Percentiles rank a stretch among this genome's conserved stretches.
Evolutionary conservation across 2,329 filamentous ascomycete species (phyloP).

Genomic region (Acarospora socialis): DNA sequence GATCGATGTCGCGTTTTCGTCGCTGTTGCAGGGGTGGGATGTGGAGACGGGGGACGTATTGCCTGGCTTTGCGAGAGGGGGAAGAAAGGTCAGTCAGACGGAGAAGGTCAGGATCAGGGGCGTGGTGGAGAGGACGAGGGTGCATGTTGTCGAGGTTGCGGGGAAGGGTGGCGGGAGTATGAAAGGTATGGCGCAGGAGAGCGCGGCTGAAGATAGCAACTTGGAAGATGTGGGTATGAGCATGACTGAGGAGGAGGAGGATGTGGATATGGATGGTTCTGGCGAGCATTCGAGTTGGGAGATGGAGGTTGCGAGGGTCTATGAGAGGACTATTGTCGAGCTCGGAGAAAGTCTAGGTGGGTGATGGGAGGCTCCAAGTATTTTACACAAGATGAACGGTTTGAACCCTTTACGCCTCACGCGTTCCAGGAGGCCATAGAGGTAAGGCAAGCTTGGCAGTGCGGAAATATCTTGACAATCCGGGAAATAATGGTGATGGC

Average conservation of each 20-base stretch:
- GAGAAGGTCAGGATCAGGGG: slow-evolving; percentile 82
- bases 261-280: slow-evolving; percentile 26
- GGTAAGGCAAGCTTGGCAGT: too few relatives aligned
- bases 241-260: slow-evolving; percentile 30
- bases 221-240: slow-evolving; percentile 17
- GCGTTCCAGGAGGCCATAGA: too few relatives aligned
- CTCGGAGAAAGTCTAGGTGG: slow-evolving; percentile 56
- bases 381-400: too few relatives aligned
- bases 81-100: slow-evolving; percentile 47
- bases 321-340: slow-evolving; percentile 64
- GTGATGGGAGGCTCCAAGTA: too few relatives aligned
- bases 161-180: slow-evolving; percentile 40
- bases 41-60: slow-evolving; percentile 49
- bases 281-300: slow-evolving; percentile 32
- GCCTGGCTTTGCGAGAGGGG: slow-evolving; percentile 53
- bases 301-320: slow-evolving; percentile 61
- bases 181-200: slow-evolving; percentile 27
- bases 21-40: slow-evolving; percentile 54
- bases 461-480: too few relatives aligned
- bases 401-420: too few relatives aligned
- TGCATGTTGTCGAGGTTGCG: slow-evolving; percentile 52
- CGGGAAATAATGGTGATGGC: too few relatives aligned
- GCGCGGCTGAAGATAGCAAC: slow-evolving; percentile 21
- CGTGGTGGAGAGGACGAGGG: slow-evolving; percentile 60
- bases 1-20: slow-evolving; percentile 70